These are phyloP conservation scores for Botrytis cinerea DNA, from an alignment of 2,329 filamentous ascomycete genomes.

Conservation along the genomic window DNA sequence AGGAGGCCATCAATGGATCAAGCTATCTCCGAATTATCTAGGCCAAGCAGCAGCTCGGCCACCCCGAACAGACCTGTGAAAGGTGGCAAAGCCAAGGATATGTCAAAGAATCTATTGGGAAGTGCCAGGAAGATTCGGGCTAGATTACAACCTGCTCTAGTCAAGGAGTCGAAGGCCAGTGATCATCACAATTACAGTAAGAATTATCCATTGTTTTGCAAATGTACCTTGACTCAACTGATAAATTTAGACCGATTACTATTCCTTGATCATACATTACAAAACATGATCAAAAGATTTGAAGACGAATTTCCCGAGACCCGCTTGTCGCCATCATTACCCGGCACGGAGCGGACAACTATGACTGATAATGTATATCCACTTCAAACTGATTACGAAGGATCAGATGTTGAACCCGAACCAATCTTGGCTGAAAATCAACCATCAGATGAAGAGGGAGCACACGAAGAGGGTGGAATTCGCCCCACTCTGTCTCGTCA, in stretches of 20 bases:
- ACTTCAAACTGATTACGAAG: constrained; percentile 26
- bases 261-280: constrained; percentile 85
- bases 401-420: constrained; percentile 34
- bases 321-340: constrained; percentile 46
- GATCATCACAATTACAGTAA: constrained; percentile 79
- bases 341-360: constrained; percentile 17
- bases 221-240: constrained; percentile 8
- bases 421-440: constrained; percentile 35
- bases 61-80: constrained; percentile 47
- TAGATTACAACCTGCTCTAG: constrained; percentile 79
- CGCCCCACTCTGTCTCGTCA: constrained; percentile 54
- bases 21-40: constrained; percentile 31
- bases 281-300: constrained; percentile 91
- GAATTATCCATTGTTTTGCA: constrained; percentile 40
- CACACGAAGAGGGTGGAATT: constrained; percentile 43
- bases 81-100: constrained; percentile 75
- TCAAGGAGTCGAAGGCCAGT: constrained; percentile 68
- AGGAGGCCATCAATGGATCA: constrained; percentile 44
- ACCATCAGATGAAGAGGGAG: constrained; percentile 46
- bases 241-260: constrained; percentile 63
- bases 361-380: constrained; percentile 20
- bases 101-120: constrained; percentile 85
- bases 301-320: constrained; percentile 96
- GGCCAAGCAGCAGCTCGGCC: constrained; percentile 49
- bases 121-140: constrained; percentile 86